These are phyloP conservation scores for Suillus sp. DNA, from an alignment of 768 basidiomycete species.

Conservation along the genomic window DNA sequence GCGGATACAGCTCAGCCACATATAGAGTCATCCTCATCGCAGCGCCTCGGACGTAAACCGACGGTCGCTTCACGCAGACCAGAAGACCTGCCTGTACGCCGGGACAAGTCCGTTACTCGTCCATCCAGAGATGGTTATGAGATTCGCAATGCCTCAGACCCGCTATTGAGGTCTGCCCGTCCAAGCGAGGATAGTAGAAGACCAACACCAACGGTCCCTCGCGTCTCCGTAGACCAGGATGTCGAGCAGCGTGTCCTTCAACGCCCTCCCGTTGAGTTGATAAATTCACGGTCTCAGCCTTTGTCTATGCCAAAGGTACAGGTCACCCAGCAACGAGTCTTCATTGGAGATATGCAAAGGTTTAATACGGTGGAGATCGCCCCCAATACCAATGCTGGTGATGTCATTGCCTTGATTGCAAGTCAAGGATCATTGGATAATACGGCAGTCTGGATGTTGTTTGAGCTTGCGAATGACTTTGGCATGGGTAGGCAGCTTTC, in stretches of 20 bases:
- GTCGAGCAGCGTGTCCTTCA: slow-evolving; percentile 26
- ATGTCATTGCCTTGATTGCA: slow-evolving; percentile 68
- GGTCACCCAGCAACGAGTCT: slow-evolving; percentile 68
- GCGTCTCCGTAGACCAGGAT: slow-evolving; percentile 27
- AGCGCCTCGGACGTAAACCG: slow-evolving; percentile 38
- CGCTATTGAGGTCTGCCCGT: slow-evolving; percentile 21
- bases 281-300: slow-evolving; percentile 19
- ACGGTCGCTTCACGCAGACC: slow-evolving; percentile 33
- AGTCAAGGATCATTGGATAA: slow-evolving; percentile 66
- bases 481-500: slow-evolving; percentile 75
- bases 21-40: slow-evolving; percentile 29
- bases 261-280: slow-evolving; percentile 30
- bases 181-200: slow-evolving; percentile 31
- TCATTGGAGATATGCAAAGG: slow-evolving; percentile 75
- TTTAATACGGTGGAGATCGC: slow-evolving; percentile 75
- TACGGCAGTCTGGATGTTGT: slow-evolving; percentile 83
- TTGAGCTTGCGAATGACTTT: slow-evolving; percentile 87
- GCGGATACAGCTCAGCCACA: slow-evolving; percentile 39
- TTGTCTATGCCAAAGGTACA: slow-evolving; percentile 29
- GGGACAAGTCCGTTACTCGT: slow-evolving; percentile 6
- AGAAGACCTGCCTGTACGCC: slow-evolving; percentile 9
- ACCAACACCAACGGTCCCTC: slow-evolving; percentile 22
- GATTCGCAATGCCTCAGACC: slow-evolving; percentile 22
- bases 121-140: slow-evolving; percentile 14
- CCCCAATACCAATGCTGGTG: slow-evolving; percentile 66